Evolutionary conservation across 495 filamentous ascomycete genomes (phyloP).

Genomic region (Neurospora hispaniola): DNA sequence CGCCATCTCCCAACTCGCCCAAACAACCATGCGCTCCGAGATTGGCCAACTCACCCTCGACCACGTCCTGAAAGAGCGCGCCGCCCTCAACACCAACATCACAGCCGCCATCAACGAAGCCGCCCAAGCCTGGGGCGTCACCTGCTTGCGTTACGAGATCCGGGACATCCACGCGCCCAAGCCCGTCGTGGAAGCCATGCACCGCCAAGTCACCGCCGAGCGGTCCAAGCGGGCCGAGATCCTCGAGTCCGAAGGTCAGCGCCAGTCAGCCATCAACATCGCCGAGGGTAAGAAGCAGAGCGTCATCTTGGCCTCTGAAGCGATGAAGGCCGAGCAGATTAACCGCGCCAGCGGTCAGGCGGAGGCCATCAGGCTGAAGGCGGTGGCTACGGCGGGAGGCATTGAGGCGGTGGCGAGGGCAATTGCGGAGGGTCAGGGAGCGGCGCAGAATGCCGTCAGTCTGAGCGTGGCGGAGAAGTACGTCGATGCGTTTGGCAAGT

Average conservation of each 20-base stretch:
- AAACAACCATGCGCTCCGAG: conserved; percentile 97
- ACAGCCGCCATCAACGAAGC: conserved; percentile 97
- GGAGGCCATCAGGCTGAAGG: conserved; percentile 79
- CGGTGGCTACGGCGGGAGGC: conserved; percentile 74
- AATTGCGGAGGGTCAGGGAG: conserved; percentile 57
- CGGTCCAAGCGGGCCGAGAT: conserved; percentile 96
- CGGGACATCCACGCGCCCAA: conserved; percentile 94
- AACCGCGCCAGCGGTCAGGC: conserved; percentile 87
- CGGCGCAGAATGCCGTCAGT: conserved; percentile 72
- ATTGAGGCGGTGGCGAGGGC: conserved; percentile 73
- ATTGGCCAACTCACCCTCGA: conserved; percentile 95
- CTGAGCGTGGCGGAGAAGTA: conserved; percentile 94
- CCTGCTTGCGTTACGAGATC: conserved; percentile 95
- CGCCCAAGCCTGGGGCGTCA: conserved; percentile 90
- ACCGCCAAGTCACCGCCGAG: conserved; percentile 93
- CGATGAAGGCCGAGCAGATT: conserved; percentile 79
- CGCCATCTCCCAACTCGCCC: conserved; percentile 93
- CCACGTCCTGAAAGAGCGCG: conserved; percentile 93
- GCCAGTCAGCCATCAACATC: conserved; percentile 96
- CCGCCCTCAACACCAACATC: conserved; percentile 92
- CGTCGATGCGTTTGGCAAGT: conserved; percentile 83
- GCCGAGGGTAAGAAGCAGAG: conserved; percentile 93
- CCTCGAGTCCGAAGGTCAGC: conserved; percentile 87
- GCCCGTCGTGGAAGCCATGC: conserved; percentile 91
- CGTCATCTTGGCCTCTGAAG: conserved; percentile 91